A percentile compares a stretch with the other conserved stretches of the same genome.
phyloP scores from a whole-genome alignment of 805 yeast genomes.

The Nakazawaea ishiwadae region DNA sequence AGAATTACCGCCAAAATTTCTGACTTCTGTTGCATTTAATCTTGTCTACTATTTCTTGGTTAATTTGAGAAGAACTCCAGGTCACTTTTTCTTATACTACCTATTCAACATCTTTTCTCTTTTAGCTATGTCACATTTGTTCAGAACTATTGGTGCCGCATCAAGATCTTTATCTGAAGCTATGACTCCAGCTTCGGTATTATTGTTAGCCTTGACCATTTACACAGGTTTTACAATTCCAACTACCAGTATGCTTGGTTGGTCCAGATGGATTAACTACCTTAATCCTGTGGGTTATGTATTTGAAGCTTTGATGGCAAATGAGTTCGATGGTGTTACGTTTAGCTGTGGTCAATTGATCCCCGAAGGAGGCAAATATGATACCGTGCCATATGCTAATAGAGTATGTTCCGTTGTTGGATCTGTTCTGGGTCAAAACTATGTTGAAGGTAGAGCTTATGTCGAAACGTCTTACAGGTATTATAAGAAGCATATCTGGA shows the following conservation, averaged over 20 bases:
- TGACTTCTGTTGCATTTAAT: constrained; percentile 40
- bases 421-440: constrained; percentile 42
- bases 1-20: constrained; percentile 48
- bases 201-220: constrained; percentile 33
- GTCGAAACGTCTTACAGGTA: constrained; percentile 44
- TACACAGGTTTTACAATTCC: constrained; percentile 48
- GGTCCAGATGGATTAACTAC: constrained; percentile 48
- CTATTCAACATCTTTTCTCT: constrained; percentile 39
- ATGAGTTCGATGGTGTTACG: constrained; percentile 38
- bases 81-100: constrained; percentile 50
- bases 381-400: constrained; percentile 15
- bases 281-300: constrained; percentile 40
- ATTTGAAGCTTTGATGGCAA: constrained; percentile 40
- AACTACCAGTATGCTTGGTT: constrained; percentile 37
- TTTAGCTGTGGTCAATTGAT: constrained; percentile 33
- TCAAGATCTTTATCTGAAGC: constrained; percentile 33
- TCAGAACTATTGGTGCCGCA: constrained; percentile 34
- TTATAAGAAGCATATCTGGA: constrained; percentile 61
- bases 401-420: constrained; percentile 54
- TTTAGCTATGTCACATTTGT: constrained; percentile 52
- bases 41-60: constrained; percentile 50
- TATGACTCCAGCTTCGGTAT: constrained; percentile 38
- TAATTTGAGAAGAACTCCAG: constrained; percentile 46
- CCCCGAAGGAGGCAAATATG: constrained; percentile 40
- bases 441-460: constrained; percentile 51